Evolutionary conservation across 305 asterid genomes (phyloP), one percentile per base, ranked within the genome.

Genomic region (Fraxinus ornus): DNA sequence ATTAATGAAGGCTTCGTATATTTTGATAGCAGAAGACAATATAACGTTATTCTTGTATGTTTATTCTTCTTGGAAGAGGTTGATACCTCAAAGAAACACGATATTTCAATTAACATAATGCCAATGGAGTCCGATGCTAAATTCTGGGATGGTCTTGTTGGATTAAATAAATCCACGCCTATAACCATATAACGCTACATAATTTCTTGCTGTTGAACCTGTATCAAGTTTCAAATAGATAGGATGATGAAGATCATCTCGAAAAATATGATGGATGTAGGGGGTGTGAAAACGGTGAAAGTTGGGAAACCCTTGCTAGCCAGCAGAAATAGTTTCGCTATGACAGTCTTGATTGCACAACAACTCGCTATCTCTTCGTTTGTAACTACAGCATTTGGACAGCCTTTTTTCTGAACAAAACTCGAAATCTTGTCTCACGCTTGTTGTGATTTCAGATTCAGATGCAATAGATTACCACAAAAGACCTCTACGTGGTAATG

Each of bases 1-100:
- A 35, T 90, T 0, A 83, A 84, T 71, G 86, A 91, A 79, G 92
- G 92, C 37, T 89, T 91, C 92, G 77, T 49, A 83, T 85, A 77
- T 74, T 89, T 90, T 44, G 55, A 89, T 82, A 80, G 81, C 60
- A 88, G 86, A 90, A 85, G 81, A 76, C 70, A 37, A 88, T 89
- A 60, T 85, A 73, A 44, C 17, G 10, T 44, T 41, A 44, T 44
- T 91, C 92, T 30, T 89, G 93, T 83, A 89, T 89, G 92, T 89
- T 90, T 84, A 92, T 89, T 87, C 91, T 91, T 30, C 91, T 90
- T 33, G 95, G 91, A 86, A 85, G 87, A 86, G 85, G 78, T 19
- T 91, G 95, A 6, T 91, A 88, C 78, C 87, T 90, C 28, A 92
- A 91, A 24, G 92, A 91, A 86, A 91, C 94, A 12, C 89, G 90